Evolutionary conservation across 2,329 filamentous ascomycete species (phyloP), one percentile per base, ranked within the genome.

Genomic region (Lecanicillium sp.): DNA sequence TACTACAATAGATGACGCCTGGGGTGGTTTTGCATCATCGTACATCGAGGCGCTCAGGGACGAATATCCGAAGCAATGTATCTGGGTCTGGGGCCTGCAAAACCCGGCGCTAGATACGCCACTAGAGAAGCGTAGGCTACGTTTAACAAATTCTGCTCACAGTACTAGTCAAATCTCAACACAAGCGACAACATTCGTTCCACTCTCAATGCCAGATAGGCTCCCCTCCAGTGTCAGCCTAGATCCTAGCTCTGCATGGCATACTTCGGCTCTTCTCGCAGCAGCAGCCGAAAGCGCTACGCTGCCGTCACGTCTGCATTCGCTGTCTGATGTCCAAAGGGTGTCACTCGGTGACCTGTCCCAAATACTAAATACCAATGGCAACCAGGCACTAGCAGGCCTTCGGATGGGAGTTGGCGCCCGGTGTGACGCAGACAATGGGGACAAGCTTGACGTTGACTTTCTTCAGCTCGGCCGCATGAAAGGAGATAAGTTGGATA

Each of bases 1-100:
- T 44, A 70, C 80, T 3, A 74, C 75, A 4, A 63, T 80, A 5
- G 85, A 90, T 53, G 84, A 89, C 60, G 83, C 82, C 11, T 92
- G 85, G 85, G 83, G 80, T 44, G 84, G 85, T 1, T 90, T 90
- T 55, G 73, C 80, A 6, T 67, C 79, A 3, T 71, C 73, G 42
- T 90, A 89, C 54, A 58, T 87, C 18, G 82, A 96, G 56, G 72
- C 80, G 20, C 62, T 98, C 41, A 69, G 85, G 44, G 92, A 98
- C 55, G 92, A 98, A 57, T 90, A 89, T 56, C 86, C 87, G 20
- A 96, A 95, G 64, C 76, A 80, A 25, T 78, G 78, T 36, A 76
- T 95, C 22, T 94, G 87, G 84, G 74, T 88, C 11, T 96, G 89
- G 82, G 89, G 83, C 0, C 57, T 88, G 16, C 83, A 94, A 57